Conservation (phyloP, 2,329 filamentous ascomycete genomes). For the Hawksworthiomyces lignivorus region DNA sequence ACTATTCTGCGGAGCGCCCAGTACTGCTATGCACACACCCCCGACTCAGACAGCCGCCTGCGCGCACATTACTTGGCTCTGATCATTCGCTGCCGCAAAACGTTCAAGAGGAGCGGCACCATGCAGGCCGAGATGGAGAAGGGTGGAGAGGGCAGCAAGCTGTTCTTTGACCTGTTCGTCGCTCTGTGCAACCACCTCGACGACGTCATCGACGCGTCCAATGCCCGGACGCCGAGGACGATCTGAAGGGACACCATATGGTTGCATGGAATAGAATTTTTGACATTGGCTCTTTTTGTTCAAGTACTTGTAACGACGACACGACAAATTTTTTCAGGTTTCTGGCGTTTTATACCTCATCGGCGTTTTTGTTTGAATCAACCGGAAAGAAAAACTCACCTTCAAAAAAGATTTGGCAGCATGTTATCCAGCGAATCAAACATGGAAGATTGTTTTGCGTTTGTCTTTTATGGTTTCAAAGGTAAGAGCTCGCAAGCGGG, state of each 20-base stretch:
- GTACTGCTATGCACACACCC: conserved; percentile 93
- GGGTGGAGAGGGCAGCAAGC: conserved; percentile 64
- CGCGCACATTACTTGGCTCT: conserved; percentile 95
- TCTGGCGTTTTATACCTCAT: conserved; percentile 8
- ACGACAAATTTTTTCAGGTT: conserved; percentile 9
- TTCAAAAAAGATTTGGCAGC: conserved; percentile 1
- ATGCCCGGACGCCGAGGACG: conserved; percentile 51
- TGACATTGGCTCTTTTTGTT: no score
- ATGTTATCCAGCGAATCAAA: neutral
- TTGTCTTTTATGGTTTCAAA: neutral
- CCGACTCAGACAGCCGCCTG: conserved; percentile 83
- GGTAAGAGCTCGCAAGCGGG: conserved; percentile 3
- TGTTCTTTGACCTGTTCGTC: conserved; percentile 98
- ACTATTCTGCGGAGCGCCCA: conserved; percentile 88
- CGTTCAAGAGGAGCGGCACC: conserved; percentile 95
- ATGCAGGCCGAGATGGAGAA: conserved; percentile 99
- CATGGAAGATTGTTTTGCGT: neutral
- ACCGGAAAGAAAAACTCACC: neutral
- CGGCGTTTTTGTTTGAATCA: conserved; percentile 1
- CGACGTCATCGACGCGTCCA: conserved; percentile 83
- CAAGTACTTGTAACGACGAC: conserved; percentile 12
- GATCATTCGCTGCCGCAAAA: conserved; percentile 94
- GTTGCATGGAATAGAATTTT: conserved; percentile 3
- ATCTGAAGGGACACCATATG: conserved; percentile 33
- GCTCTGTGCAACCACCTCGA: conserved; percentile 98